These are phyloP conservation scores for Aspergillus ochraceus DNA, from an alignment of 2,329 filamentous ascomycete species.

Conservation along the genomic window DNA sequence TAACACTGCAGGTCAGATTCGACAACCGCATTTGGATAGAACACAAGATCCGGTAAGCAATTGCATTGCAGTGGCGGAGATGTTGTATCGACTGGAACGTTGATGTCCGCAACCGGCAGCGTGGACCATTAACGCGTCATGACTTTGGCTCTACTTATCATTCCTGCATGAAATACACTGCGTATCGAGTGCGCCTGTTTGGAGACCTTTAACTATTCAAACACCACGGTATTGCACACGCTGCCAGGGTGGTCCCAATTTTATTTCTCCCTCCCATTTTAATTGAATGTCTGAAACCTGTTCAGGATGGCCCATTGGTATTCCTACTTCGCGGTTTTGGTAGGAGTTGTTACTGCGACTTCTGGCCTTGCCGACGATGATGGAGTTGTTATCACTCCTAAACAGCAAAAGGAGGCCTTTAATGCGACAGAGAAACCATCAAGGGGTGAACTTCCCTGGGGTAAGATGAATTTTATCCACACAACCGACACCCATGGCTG, in stretches of 20 bases:
- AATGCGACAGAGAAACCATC: not conserved
- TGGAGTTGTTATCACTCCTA: not conserved
- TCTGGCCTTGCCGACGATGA: not conserved
- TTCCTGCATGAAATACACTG: not conserved
- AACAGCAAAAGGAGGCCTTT: conserved; percentile 1
- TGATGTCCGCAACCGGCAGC: not conserved
- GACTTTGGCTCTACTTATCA: not conserved
- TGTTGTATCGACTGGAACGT: no score
- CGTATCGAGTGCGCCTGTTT: not conserved
- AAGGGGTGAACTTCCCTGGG: conserved; percentile 44
- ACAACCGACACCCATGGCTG: conserved; percentile 64
- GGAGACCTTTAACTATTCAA: not conserved
- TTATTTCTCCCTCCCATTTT: not conserved
- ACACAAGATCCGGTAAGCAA: not conserved
- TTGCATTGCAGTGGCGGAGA: not conserved
- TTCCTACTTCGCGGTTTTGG: not conserved
- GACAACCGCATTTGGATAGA: not conserved
- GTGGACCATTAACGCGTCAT: not conserved
- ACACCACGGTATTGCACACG: not conserved
- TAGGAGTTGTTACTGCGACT: not conserved
- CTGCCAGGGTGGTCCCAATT: not conserved
- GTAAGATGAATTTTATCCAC: conserved; percentile 63
- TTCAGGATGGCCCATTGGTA: not conserved
- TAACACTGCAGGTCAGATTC: not conserved
- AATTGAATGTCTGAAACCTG: not conserved